A percentile compares a stretch with the other conserved stretches of the same genome.
Evolutionary conservation across 2,329 filamentous ascomycete species (phyloP).

Genomic region (Pestalotiopsis sp.): DNA sequence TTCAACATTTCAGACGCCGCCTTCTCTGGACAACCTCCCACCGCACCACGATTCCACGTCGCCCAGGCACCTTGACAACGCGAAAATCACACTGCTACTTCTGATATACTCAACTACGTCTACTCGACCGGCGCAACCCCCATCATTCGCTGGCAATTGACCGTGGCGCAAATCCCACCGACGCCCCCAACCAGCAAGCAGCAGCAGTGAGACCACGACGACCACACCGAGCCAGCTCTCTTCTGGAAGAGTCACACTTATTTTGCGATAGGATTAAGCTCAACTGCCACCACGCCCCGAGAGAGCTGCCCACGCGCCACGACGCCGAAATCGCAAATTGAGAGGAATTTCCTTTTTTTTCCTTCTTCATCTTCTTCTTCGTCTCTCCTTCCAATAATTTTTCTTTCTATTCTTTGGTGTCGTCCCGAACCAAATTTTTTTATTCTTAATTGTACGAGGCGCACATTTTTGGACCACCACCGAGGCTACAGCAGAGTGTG

Average conservation of each 20-base stretch:
- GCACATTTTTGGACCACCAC: not conserved
- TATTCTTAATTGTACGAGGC: not conserved
- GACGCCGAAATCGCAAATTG: not conserved
- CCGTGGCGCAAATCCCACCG: not conserved
- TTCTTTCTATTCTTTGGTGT: not conserved
- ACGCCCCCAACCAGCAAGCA: not conserved
- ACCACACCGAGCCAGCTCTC: not conserved
- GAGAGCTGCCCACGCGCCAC: not conserved
- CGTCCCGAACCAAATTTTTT: not conserved
- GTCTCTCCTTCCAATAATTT: not conserved
- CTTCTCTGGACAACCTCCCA: conserved; percentile 3
- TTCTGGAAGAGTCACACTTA: not conserved
- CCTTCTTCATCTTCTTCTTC: not conserved
- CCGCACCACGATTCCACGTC: conserved; percentile 8
- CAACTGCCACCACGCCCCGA: not conserved
- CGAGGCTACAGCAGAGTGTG: not conserved
- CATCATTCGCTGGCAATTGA: not conserved
- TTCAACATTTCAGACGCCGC: conserved; percentile 11
- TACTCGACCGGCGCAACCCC: not conserved
- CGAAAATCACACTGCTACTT: not conserved
- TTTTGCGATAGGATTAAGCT: not conserved
- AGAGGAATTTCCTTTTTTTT: not conserved
- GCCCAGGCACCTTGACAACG: not conserved
- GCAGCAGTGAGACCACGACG: not conserved
- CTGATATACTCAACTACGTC: not conserved